Conservation (phyloP, 2,329 filamentous ascomycete species). For the Dactylonectria estremocensis region DNA sequence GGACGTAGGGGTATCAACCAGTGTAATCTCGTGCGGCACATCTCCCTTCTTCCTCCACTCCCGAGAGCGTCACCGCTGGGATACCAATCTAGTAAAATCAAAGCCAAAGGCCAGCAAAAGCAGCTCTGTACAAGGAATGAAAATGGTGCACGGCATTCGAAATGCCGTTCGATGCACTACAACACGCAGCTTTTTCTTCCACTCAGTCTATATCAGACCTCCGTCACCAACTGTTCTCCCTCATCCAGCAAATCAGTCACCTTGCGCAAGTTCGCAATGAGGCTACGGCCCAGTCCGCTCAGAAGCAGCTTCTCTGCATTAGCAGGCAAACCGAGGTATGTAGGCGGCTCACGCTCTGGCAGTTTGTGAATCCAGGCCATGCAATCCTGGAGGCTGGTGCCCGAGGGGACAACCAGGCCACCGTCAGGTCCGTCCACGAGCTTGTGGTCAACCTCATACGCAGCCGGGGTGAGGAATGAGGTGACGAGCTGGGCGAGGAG, state of each 20-base stretch:
- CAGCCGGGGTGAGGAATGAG: conserved; percentile 85
- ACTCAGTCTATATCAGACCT: conserved; percentile 56
- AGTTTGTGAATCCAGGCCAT: conserved; percentile 91
- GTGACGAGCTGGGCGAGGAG: conserved; percentile 82
- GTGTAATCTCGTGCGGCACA: conserved; percentile 26
- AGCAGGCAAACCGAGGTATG: conserved; percentile 91
- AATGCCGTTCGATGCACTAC: not conserved
- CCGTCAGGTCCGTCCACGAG: conserved; percentile 79
- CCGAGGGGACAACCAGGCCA: conserved; percentile 81
- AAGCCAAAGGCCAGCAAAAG: conserved; percentile 1
- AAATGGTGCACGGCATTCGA: conserved; percentile 16
- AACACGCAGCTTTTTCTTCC: not conserved
- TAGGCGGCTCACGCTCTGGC: conserved; percentile 95
- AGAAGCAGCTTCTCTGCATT: conserved; percentile 97
- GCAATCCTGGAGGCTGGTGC: conserved; percentile 89
- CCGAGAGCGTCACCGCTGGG: conserved; percentile 29
- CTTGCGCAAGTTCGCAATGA: conserved; percentile 87
- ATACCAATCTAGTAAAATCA: conserved; percentile 33
- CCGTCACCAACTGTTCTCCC: conserved; percentile 89
- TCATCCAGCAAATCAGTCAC: conserved; percentile 93
- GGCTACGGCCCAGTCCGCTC: conserved; percentile 86
- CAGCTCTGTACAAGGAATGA: conserved; percentile 21
- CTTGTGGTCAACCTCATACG: conserved; percentile 94
- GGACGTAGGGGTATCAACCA: conserved; percentile 43
- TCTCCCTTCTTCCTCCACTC: conserved; percentile 9